Evolutionary conservation across 2,329 filamentous ascomycete genomes (phyloP), one percentile per base, ranked within the genome.

Genomic region (Acarospora socialis): DNA sequence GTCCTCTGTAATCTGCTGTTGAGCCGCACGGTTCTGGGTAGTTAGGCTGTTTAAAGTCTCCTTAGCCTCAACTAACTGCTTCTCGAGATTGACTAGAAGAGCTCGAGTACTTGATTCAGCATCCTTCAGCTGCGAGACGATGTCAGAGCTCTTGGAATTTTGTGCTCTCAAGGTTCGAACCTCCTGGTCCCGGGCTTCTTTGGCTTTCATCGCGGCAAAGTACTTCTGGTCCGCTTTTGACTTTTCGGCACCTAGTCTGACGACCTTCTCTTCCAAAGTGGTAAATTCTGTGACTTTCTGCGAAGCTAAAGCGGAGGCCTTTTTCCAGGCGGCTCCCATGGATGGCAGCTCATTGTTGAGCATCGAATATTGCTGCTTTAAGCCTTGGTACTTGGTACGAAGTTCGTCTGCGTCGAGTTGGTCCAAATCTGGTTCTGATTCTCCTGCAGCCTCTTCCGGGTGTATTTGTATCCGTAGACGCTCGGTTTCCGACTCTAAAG

Each of bases 171-270:
- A 61, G 3, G 77, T 70, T 44, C 81, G 70, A 28, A 92, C 77
- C 56, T 95, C 87, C 36, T 71, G 67, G 36, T 84, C 78, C 30
- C 83, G 70, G 26, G 80, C 77, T 48, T 95, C 87, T 49, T 87
- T 92, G 44, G 86, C 79, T 52, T 93, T 94, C 66, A 92, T 84
- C 6, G 86, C 83, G 1, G 81, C 82, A 54, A 95, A 95, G 52
- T 92, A 98, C 56, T 95, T 95, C 50, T 95, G 87, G 49, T 98
- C 90, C 1, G 87, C 87, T 56, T 94, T 95, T 42, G 78, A 76
- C 61, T 98, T 98, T 56, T 98, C 84, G 0, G 83, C 81, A 23
- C 72, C 73, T 13, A 92, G 60, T 15, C 80, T 65, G 12, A 72
- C 61, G 21, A 87, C 64, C 40, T 78, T 80, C 35, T 93, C 84